A percentile compares a stretch with the other conserved stretches of the same genome.
Evolutionary conservation across 441 rosid genomes (phyloP).

Genomic region (Erodium texanum): DNA sequence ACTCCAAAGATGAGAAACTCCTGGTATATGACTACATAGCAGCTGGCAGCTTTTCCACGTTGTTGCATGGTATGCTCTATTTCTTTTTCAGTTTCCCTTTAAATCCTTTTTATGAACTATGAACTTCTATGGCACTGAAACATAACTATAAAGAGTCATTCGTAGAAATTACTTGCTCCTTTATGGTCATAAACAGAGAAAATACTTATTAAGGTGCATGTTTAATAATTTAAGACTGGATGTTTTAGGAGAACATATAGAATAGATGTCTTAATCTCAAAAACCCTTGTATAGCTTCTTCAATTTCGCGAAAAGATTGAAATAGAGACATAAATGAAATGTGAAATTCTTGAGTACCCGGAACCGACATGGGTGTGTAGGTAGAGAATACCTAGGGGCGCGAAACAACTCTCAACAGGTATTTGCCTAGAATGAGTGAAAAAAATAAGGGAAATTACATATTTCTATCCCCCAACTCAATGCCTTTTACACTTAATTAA

Average conservation of each 20-base stretch:
- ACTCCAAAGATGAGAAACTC: slow-evolving; percentile 65
- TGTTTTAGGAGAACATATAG: not conserved
- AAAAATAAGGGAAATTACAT: too few species aligned
- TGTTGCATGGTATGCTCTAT: slow-evolving; percentile 48
- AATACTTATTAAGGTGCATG: not conserved
- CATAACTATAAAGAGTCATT: not conserved
- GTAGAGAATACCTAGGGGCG: too few species aligned
- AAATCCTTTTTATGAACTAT: not conserved
- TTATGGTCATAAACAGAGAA: not conserved
- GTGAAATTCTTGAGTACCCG: too few species aligned
- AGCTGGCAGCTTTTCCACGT: slow-evolving; percentile 50
- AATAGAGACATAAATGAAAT: too few species aligned
- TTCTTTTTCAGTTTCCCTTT: not conserved
- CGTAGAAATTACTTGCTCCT: not conserved
- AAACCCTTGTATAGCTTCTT: too few species aligned
- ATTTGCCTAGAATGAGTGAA: not conserved
- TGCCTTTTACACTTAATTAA: too few species aligned
- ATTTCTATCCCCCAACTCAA: too few species aligned
- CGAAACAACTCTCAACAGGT: not conserved
- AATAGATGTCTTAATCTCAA: not conserved
- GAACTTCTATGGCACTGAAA: not conserved
- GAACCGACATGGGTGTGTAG: too few species aligned
- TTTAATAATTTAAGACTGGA: not conserved
- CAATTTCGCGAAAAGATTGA: too few species aligned
- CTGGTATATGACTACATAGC: slow-evolving; percentile 52